A percentile compares a stretch with the other conserved stretches of the same genome.
phyloP scores from a whole-genome alignment of 73 alveolate genomes.

The Stentor coeruleus region DNA sequence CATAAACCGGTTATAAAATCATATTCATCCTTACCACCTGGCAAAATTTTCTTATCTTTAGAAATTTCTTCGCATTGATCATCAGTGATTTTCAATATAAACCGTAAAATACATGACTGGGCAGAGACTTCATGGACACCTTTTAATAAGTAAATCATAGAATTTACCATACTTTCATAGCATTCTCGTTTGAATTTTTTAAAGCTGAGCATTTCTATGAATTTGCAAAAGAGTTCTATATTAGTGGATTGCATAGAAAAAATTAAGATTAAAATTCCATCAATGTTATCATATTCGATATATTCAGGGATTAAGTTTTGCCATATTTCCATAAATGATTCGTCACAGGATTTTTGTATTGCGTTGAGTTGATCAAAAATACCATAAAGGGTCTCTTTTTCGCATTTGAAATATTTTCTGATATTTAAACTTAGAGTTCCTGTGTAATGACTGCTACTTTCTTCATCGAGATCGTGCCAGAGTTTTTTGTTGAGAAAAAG shows the following conservation, averaged over 20 bases:
- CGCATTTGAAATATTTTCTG: not conserved
- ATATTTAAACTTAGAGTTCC: not conserved
- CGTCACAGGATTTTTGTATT: not conserved
- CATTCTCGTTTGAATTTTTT: not conserved
- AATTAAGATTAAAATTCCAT: not conserved
- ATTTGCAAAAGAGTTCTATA: not conserved
- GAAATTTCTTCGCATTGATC: not conserved
- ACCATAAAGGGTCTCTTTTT: not conserved
- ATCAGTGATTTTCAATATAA: not conserved
- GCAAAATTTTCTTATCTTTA: not conserved
- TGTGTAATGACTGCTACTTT: not conserved
- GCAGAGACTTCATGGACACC: not conserved
- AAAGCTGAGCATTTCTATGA: not conserved
- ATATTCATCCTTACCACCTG: not conserved
- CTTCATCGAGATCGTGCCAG: not conserved
- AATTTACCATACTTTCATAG: not conserved
- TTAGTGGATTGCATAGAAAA: not conserved
- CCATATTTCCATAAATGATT: not conserved
- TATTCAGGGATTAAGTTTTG: not conserved
- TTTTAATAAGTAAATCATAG: not conserved
- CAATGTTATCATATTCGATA: not conserved
- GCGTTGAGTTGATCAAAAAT: not conserved
- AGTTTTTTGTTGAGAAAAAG: constrained; percentile 9
- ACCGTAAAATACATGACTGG: not conserved
- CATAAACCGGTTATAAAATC: not conserved